phyloP scores from a whole-genome alignment of 2,329 filamentous ascomycete genomes.

The Zymoseptoria tritici region DNA sequence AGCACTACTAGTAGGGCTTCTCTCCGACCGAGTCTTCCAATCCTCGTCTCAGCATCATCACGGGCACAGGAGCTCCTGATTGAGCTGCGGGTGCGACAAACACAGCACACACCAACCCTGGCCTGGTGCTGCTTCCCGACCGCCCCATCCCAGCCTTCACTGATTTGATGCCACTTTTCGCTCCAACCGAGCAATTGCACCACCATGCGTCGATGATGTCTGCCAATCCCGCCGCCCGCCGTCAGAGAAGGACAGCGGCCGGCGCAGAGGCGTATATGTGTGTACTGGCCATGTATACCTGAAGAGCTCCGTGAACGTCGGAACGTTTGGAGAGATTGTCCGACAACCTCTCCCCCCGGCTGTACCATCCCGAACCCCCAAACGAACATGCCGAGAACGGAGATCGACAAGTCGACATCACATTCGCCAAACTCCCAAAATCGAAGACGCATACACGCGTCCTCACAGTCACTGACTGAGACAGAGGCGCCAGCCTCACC shows the following conservation, averaged over 20 bases:
- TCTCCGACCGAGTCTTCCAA: not conserved
- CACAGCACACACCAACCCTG: not conserved
- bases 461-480: not conserved
- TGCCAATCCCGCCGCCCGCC: too few species aligned
- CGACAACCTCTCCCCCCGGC: not conserved
- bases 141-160: not conserved
- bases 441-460: not conserved
- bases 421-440: not conserved
- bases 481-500: not conserved
- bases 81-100: not conserved
- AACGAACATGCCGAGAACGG: not conserved
- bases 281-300: not conserved
- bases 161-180: not conserved
- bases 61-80: not conserved
- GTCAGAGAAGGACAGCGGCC: too few species aligned
- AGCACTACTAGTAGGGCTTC: not conserved
- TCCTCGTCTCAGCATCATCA: not conserved
- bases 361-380: not conserved
- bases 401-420: not conserved
- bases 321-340: not conserved
- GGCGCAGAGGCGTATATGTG: not conserved
- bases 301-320: not conserved
- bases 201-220: not conserved
- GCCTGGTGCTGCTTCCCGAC: not conserved
- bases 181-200: not conserved